Evolutionary conservation across 495 filamentous ascomycete species (phyloP), one percentile per base, ranked within the genome.

Genomic region (Neurospora sp.): DNA sequence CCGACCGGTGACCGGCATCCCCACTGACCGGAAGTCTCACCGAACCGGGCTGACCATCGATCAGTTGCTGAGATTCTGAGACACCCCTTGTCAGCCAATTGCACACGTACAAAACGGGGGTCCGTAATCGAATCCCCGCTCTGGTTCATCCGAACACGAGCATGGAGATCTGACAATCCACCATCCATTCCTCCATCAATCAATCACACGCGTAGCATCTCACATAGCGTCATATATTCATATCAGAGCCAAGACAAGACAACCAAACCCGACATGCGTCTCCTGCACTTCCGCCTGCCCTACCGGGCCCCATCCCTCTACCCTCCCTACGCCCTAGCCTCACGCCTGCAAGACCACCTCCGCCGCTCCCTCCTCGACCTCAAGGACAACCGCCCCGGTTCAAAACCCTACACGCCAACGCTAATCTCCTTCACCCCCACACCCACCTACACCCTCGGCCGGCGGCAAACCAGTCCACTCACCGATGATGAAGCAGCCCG

Each of bases 401-500:
- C 75, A 37, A 71, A 66, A 7, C 27, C 53, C 3, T 66, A 66
- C 27, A 66, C 86, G 9, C 93, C 96, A 38, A 90, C 89, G 59
- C 83, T 98, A 72, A 84, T 98, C 71, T 94, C 93, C 74, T 94
- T 96, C 84, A 89, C 91, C 71, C 93, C 94, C 48, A 82, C 89
- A 74, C 93, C 94, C 9, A 92, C 94, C 72, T 99, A 94, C 83
- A 98, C 96, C 39, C 91, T 91, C 75, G 96, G 96, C 73, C 91
- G 96, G 9, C 91, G 96, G 68, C 94, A 97, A 80, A 83, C 88
- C 12, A 84, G 85, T 14, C 83, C 89, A 3, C 85, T 87, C 1
- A 85, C 90, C 71, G 85, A 86, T 22, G 78, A 78, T 11, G 77
- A 83, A 71, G 75, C 78, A 31, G 77, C 74, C 18, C 78, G 72